These are phyloP conservation scores for Nicotiana knightiana DNA, from an alignment of 257 asterid species.

Conservation along the genomic window DNA sequence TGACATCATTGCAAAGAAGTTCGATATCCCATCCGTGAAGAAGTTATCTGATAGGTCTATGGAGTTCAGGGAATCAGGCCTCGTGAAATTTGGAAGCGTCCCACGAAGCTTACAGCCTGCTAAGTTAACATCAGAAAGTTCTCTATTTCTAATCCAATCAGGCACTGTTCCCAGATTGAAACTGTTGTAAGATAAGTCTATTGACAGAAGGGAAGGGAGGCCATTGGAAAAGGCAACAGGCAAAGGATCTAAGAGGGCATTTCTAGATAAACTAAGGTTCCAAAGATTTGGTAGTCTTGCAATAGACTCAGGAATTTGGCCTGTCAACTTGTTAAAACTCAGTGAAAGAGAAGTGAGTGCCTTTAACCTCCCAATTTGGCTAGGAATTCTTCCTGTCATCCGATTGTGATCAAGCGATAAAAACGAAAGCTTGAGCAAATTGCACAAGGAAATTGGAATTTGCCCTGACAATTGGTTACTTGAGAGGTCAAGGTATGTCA, in stretches of 20 bases:
- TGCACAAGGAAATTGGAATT: constrained; percentile 50
- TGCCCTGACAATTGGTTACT: constrained; percentile 58
- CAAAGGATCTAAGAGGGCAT: constrained; percentile 49
- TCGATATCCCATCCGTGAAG: constrained; percentile 53
- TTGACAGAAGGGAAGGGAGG: constrained; percentile 51
- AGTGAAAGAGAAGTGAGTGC: constrained; percentile 55
- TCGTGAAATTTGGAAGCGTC: constrained; percentile 62
- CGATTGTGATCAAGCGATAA: constrained; percentile 66
- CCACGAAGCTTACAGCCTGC: constrained; percentile 80
- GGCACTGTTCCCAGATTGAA: constrained; percentile 61
- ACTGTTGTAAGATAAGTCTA: constrained; percentile 74
- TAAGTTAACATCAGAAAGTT: constrained; percentile 57
- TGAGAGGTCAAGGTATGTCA: constrained; percentile 60
- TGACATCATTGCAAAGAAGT: constrained; percentile 46
- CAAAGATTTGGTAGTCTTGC: constrained; percentile 53
- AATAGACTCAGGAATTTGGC: constrained; percentile 70
- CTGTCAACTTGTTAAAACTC: constrained; percentile 59
- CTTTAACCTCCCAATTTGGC: constrained; percentile 51
- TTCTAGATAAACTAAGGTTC: constrained; percentile 76
- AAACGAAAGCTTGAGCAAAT: constrained; percentile 44
- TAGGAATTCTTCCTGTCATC: constrained; percentile 59
- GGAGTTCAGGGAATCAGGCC: constrained; percentile 53
- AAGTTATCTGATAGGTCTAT: constrained; percentile 74
- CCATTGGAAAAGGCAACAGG: constrained; percentile 55
- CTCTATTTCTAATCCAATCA: constrained; percentile 59